Conservation (phyloP, 1,284 basidiomycete genomes). For the Vanrija pseudolonga region DNA sequence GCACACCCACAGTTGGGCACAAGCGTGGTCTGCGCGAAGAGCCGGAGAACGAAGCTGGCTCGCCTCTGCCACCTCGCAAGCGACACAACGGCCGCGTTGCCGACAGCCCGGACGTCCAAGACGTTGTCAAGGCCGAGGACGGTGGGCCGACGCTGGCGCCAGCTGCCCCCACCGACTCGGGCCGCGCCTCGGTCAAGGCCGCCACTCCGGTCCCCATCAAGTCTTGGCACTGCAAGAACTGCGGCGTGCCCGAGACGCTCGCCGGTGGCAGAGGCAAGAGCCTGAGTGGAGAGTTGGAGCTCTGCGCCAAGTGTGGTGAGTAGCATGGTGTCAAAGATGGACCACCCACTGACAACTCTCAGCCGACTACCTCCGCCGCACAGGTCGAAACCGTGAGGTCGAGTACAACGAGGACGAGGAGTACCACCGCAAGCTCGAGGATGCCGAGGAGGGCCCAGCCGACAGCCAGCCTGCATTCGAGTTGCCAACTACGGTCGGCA, state of each 20-base stretch:
- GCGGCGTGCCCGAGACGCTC: slow-evolving; percentile 78
- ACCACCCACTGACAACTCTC: not conserved
- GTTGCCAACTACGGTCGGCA: slow-evolving; percentile 1
- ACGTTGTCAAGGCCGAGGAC: slow-evolving; percentile 11
- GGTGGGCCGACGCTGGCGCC: not conserved
- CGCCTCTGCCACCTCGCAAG: slow-evolving; percentile 22
- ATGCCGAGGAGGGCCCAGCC: slow-evolving; percentile 54
- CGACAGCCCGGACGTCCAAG: slow-evolving; percentile 22
- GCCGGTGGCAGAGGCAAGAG: slow-evolving; percentile 81
- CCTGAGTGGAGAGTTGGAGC: slow-evolving; percentile 71
- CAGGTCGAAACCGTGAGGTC: slow-evolving; percentile 19
- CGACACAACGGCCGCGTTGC: slow-evolving; percentile 17
- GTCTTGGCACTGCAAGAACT: slow-evolving; percentile 88
- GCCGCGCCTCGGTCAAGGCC: not conserved
- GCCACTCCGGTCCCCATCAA: slow-evolving; percentile 46
- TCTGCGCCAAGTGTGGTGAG: slow-evolving; percentile 87
- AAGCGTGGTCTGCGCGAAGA: slow-evolving; percentile 32
- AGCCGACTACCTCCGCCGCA: slow-evolving; percentile 20
- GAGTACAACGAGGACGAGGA: slow-evolving; percentile 55
- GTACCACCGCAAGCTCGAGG: slow-evolving; percentile 60
- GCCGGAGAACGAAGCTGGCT: slow-evolving; percentile 16
- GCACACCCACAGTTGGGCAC: slow-evolving; percentile 17
- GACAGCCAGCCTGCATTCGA: slow-evolving; percentile 12
- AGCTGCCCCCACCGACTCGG: not conserved
- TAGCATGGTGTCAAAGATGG: too few relatives aligned